A percentile compares a stretch with the other conserved stretches of the same genome.
Conservation (phyloP, 1,139 yeast species). For the Suhomyces terraborum region DNA sequence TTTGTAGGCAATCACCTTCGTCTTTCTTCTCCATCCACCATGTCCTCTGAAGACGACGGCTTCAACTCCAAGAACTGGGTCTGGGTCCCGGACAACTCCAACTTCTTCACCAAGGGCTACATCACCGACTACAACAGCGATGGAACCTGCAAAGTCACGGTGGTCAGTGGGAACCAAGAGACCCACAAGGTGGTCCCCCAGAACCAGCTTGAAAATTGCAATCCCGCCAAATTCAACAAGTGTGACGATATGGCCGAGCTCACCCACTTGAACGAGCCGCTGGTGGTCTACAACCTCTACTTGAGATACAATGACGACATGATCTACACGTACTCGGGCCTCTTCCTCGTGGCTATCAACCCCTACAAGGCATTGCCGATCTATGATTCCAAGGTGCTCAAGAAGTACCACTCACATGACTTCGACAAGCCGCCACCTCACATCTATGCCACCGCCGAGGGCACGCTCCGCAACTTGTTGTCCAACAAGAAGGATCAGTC, state of each 20-base stretch:
- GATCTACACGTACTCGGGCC: constrained; percentile 78
- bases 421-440: constrained; percentile 69
- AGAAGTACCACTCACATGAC: constrained; percentile 52
- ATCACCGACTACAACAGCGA: constrained; percentile 57
- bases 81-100: constrained; percentile 76
- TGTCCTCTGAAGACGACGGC: constrained; percentile 47
- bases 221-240: constrained; percentile 90
- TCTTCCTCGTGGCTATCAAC: constrained; percentile 92
- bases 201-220: constrained; percentile 62
- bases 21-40: constrained; percentile 7
- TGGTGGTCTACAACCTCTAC: constrained; percentile 81
- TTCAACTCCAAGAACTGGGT: constrained; percentile 65
- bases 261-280: constrained; percentile 92
- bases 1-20: constrained; percentile 1
- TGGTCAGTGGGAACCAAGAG: constrained; percentile 48
- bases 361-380: constrained; percentile 84
- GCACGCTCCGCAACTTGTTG: constrained; percentile 77
- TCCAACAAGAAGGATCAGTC: constrained; percentile 78
- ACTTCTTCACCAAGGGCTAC: constrained; percentile 70
- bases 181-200: constrained; percentile 34
- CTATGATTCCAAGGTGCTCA: constrained; percentile 61
- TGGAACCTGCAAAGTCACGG: constrained; percentile 52
- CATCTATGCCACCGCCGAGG: constrained; percentile 88
- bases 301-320: constrained; percentile 75
- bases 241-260: constrained; percentile 95